Evolutionary conservation across 1,284 basidiomycete genomes (phyloP), one percentile per base, ranked within the genome.

Genomic region (Cryptococcus hybrid): DNA sequence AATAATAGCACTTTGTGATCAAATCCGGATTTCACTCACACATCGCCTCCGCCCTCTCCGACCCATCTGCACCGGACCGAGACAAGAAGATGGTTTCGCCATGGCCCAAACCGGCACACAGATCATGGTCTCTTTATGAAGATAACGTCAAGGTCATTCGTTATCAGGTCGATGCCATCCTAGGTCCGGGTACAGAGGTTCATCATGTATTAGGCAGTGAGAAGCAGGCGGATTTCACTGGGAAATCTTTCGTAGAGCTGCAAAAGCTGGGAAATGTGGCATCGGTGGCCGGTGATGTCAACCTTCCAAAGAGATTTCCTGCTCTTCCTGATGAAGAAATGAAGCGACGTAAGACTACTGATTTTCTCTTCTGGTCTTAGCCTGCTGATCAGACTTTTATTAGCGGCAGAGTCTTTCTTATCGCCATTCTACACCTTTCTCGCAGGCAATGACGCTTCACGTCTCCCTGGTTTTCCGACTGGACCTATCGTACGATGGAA

Each of bases 401-500:
- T 18, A 47, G 46, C 63, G n/a, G 51, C 63, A 5, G 70, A 75
- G 15, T 53, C 59, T 7, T 57, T 58, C 8, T 54, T 72, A 7
- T 71, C 67, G 1, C 69, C 68, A 0, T 73, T 75, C 62, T 76
- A 72, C 60, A 76, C 74, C 5, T 60, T 67, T 7, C 52, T 62
- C 5, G 58, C 51, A 39, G 68, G 74, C 7, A 61, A 64, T 5
- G 35, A 56, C 6, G 58, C 57, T 1, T 56, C 63, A 0, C 13
- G 42, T 7, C 55, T 73, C 35, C 45, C 64, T 1, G 49, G 59
- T 37, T 61, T 74, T 35, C 71, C 73, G 0, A 53, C 56, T 7
- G 59, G 51, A 1, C 44, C 40, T 1, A 18, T 67, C 5, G 47
- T 66, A 0, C 55, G 63, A 2, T 73, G 69, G 70, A n/a, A 40